Base-by-base conservation (phyloP, 345 rosid species). In the Linum usitatissimum region DNA sequence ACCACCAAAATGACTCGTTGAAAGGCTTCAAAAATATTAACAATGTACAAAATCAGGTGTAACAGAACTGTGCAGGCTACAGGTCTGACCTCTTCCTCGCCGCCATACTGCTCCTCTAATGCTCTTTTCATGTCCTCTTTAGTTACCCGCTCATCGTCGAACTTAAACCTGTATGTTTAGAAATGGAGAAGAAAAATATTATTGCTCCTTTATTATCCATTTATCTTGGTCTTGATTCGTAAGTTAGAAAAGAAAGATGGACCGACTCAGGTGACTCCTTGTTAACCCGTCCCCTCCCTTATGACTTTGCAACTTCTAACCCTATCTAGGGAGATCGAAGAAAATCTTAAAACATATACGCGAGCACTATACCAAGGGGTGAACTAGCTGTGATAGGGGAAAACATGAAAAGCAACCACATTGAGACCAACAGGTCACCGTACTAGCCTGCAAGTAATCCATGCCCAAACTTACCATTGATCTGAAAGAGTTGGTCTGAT, bases 91-190 rank as follows among this genome's bases (percentile, higher is more conserved):
- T 87, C 99, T 76, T 87, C 96, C 80, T 90, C 97, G 66, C 99
- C 97, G 65, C 99, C 99, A 68, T 87, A 93, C 81, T 93, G 99
- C 81, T 90, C 97, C 66, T 93, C 99, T 48, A 93, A 66, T 56
- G 96, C 99, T 80, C 90, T 87, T 74, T 84, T 87, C 66, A 78
- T 39, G 62, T 93, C 99, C 81, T 90, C 99, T 71, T 90, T 90
- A 34, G 99, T 93, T 66, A 93, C 99, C 65, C 94, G 79, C 68
- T 93, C 99, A 71, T 93, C 99, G 67, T 93, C 97, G 73, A 93
- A 93, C 74, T 93, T 93, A 79, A 81, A 93, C 99, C 99, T 93
- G 80, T 15, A 12, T 4, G 51, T 2, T 14, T 3, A 45, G 51
- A 45, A 45, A 7, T 45, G 3, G 14, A 8, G 14, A 10, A 45